Percentiles rank a stretch among this genome's conserved stretches.
Conservation (phyloP, 2,329 filamentous ascomycete species). For the Rugonectria rugulosa region DNA sequence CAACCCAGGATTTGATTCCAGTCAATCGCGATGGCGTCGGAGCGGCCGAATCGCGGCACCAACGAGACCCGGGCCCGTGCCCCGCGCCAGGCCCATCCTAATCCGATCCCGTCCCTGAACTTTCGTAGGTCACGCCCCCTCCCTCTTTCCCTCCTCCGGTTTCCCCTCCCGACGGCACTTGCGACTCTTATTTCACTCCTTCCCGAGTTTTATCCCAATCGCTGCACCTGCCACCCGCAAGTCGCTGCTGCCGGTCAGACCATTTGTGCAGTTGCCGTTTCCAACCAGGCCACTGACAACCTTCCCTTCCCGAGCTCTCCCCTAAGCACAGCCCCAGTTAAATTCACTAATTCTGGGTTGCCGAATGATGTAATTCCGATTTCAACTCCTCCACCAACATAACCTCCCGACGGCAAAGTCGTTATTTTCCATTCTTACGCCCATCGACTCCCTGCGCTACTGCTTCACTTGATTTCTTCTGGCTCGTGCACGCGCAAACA, state of each 20-base stretch:
- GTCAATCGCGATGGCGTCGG: slow-evolving; percentile 27
- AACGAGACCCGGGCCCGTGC: slow-evolving; percentile 25
- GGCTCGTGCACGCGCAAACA: background rate
- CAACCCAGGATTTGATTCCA: background rate
- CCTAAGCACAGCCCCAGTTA: slow-evolving; percentile 9
- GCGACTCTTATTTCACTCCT: background rate
- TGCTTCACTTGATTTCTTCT: background rate
- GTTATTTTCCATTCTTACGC: background rate
- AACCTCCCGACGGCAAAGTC: background rate
- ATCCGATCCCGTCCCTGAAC: slow-evolving; percentile 57
- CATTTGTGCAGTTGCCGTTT: slow-evolving; percentile 6
- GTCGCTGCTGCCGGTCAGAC: background rate
- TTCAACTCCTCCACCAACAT: slow-evolving; percentile 19
- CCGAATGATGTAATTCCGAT: slow-evolving; percentile 37
- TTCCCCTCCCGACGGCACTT: background rate
- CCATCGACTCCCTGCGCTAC: background rate
- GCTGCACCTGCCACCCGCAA: background rate
- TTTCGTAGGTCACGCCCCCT: slow-evolving; percentile 55
- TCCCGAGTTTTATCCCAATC: slow-evolving; percentile 7
- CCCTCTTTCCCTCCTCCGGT: slow-evolving; percentile 5
- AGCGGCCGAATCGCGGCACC: slow-evolving; percentile 29
- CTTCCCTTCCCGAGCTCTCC: slow-evolving; percentile 1
- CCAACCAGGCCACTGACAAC: too few relatives aligned
- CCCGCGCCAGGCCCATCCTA: slow-evolving; percentile 42
- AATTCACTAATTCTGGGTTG: slow-evolving; percentile 1